Percentiles rank a stretch among this genome's conserved stretches.
phyloP scores from a whole-genome alignment of 805 yeast species.

The Saccharomycopsis sp. region DNA sequence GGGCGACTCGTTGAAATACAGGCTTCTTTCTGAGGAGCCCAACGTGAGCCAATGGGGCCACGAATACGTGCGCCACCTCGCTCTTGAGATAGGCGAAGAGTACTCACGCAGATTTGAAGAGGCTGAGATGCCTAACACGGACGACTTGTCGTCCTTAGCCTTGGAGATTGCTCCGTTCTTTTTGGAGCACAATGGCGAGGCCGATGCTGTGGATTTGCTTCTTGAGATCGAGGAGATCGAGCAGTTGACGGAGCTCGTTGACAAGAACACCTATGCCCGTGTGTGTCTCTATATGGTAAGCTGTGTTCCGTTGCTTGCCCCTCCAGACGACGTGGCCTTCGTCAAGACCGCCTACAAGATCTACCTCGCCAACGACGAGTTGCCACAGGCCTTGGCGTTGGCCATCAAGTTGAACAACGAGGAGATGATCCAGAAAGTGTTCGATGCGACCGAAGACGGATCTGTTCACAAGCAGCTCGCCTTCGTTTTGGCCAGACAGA shows the following conservation, averaged over 20 bases:
- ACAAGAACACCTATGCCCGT: conserved; percentile 74
- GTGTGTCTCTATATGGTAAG: conserved; percentile 92
- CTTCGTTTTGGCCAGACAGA: conserved; percentile 80
- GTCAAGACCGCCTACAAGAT: conserved; percentile 84
- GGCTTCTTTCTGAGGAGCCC: conserved; percentile 53
- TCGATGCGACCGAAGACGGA: conserved; percentile 69
- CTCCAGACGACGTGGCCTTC: conserved; percentile 85
- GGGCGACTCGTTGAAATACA: conserved; percentile 72
- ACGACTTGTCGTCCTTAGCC: conserved; percentile 55
- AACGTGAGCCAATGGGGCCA: conserved; percentile 92
- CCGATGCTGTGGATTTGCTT: conserved; percentile 93
- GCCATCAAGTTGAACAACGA: conserved; percentile 89
- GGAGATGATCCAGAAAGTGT: conserved; percentile 67
- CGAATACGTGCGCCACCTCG: conserved; percentile 93
- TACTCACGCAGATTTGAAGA: conserved; percentile 48
- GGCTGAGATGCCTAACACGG: conserved; percentile 26
- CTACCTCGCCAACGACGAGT: conserved; percentile 68
- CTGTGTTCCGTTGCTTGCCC: conserved; percentile 93
- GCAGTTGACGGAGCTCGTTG: conserved; percentile 75
- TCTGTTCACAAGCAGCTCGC: conserved; percentile 85
- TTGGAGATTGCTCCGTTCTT: conserved; percentile 81
- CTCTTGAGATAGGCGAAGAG: conserved; percentile 89
- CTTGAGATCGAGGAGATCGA: conserved; percentile 86
- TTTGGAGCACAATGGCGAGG: conserved; percentile 92
- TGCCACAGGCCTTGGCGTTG: conserved; percentile 83